A percentile compares a stretch with the other conserved stretches of the same genome.
These are phyloP conservation scores for Kappamyces sp. DNA, from an alignment of 192 early-diverging fungal species.

Conservation along the genomic window DNA sequence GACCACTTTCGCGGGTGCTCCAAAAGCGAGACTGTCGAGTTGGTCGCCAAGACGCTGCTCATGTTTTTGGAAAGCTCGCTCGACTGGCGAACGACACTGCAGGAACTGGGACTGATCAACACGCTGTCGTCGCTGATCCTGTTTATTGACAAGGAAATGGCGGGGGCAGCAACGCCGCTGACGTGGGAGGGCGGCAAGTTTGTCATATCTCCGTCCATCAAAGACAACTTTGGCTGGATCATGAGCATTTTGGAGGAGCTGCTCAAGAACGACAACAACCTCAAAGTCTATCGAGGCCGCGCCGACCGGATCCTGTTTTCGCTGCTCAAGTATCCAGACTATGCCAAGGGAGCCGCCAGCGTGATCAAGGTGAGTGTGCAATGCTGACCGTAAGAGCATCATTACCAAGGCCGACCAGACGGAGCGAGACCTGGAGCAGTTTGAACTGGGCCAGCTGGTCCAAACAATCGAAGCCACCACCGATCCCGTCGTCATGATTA, in stretches of 20 bases:
- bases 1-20: conserved; percentile 34
- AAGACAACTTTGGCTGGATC: neutral
- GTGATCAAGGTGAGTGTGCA: no score
- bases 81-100: conserved; percentile 47
- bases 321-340: no score
- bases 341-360: no score
- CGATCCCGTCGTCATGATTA: neutral
- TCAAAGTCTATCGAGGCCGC: neutral
- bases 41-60: conserved; percentile 39
- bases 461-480: conserved; percentile 50
- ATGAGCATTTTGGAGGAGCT: neutral
- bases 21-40: conserved; percentile 36
- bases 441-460: conserved; percentile 46
- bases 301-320: no score
- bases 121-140: conserved; percentile 5
- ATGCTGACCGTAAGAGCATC: no score
- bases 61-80: conserved; percentile 38
- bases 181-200: neutral
- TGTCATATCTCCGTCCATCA: neutral
- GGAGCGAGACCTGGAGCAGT: no score
- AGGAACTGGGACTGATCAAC: conserved; percentile 53
- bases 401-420: no score
- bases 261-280: neutral
- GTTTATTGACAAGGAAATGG: neutral
- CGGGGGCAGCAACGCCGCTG: neutral